These are phyloP conservation scores for Rhynchospora pubera DNA, from an alignment of 176 grass and related monocot genomes.

Conservation along the genomic window DNA sequence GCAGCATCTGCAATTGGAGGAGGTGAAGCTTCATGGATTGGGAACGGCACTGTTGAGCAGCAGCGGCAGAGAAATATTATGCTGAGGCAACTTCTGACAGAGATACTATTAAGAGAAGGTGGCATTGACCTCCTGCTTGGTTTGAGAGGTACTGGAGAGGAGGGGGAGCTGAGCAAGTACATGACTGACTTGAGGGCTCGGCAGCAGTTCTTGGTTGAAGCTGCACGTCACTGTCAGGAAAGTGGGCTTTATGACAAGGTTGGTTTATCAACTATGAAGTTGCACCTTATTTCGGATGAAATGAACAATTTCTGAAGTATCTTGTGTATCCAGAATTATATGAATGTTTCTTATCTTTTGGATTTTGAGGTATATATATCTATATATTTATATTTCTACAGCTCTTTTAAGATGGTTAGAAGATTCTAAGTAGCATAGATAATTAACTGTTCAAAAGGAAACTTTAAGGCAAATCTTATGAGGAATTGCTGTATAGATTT, in stretches of 20 bases:
- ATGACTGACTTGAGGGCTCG: slow-evolving; percentile 73
- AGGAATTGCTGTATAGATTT: neutral
- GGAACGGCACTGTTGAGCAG: slow-evolving; percentile 50
- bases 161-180: slow-evolving; percentile 81
- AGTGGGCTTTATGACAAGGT: slow-evolving; percentile 88
- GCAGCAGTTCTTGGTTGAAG: slow-evolving; percentile 83
- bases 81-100: slow-evolving; percentile 76
- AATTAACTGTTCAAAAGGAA: neutral
- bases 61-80: slow-evolving; percentile 78
- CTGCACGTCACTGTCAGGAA: slow-evolving; percentile 78
- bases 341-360: slow-evolving; percentile 1
- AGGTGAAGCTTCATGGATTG: slow-evolving; percentile 72
- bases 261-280: slow-evolving; percentile 11
- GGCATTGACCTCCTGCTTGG: slow-evolving; percentile 87
- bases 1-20: slow-evolving; percentile 86
- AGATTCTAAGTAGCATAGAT: neutral
- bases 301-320: neutral
- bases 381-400: neutral
- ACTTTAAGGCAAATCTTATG: neutral
- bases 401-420: neutral
- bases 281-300: neutral
- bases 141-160: slow-evolving; percentile 82
- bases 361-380: neutral
- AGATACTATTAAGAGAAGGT: slow-evolving; percentile 83
- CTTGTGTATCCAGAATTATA: neutral